These are phyloP conservation scores for Aspergillus sp. DNA, from an alignment of 2,329 filamentous ascomycete species.

Conservation along the genomic window DNA sequence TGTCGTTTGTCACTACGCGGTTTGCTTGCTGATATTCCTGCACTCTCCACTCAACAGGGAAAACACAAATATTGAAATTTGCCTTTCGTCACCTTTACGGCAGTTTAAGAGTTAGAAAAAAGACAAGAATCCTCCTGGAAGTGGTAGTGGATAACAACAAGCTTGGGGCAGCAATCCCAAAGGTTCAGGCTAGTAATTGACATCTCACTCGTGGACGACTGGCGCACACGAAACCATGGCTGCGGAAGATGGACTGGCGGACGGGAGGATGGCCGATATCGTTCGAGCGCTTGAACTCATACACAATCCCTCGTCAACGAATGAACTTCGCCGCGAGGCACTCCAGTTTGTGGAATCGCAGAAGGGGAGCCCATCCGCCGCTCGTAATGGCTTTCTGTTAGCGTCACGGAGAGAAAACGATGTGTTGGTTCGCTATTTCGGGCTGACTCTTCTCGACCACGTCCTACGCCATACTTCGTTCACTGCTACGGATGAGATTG, in stretches of 20 bases:
- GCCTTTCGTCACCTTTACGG: neutral
- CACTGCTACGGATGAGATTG: slow-evolving; percentile 64
- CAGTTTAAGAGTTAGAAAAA: neutral
- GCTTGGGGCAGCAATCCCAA: slow-evolving; percentile 12
- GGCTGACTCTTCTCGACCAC: slow-evolving; percentile 86
- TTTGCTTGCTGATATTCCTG: neutral
- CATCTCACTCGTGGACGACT: neutral
- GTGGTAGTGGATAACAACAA: slow-evolving; percentile 14
- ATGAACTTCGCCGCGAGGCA: slow-evolving; percentile 78
- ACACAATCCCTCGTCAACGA: slow-evolving; percentile 77
- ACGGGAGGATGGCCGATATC: slow-evolving; percentile 54
- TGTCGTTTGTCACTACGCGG: slow-evolving; percentile 4
- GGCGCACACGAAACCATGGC: slow-evolving; percentile 25
- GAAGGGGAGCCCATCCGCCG: slow-evolving; percentile 76
- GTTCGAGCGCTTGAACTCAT: slow-evolving; percentile 84
- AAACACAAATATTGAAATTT: neutral
- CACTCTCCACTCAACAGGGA: neutral
- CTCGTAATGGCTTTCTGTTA: slow-evolving; percentile 79
- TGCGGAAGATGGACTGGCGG: slow-evolving; percentile 36
- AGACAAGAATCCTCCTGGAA: slow-evolving; percentile 1
- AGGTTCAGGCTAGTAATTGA: slow-evolving; percentile 4
- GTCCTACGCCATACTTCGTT: slow-evolving; percentile 83
- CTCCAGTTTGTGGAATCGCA: slow-evolving; percentile 82
- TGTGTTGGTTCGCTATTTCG: slow-evolving; percentile 86
- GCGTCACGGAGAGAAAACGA: slow-evolving; percentile 74